phyloP scores from a whole-genome alignment of 768 basidiomycete species.

The Amanita phalloides region DNA sequence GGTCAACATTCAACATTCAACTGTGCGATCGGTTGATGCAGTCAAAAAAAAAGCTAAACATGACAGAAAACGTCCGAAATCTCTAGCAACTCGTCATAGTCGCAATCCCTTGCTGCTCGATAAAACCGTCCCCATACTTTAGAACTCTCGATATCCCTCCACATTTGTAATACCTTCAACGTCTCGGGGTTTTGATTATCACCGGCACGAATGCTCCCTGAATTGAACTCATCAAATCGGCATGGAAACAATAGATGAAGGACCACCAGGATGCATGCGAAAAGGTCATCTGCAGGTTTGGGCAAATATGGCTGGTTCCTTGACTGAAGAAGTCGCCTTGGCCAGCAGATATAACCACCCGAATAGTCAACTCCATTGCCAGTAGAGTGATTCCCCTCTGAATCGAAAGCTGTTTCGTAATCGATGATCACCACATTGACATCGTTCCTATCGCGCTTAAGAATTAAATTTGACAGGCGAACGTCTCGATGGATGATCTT shows the following conservation, averaged over 20 bases:
- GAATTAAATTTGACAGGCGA: no score
- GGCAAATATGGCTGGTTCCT: no score
- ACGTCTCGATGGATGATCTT: no score
- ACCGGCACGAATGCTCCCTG: neutral
- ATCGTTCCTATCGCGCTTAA: neutral
- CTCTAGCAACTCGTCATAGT: neutral
- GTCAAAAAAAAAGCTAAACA: no score
- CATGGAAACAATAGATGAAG: neutral
- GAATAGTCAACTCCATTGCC: neutral
- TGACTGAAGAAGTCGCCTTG: no score
- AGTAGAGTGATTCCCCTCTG: neutral
- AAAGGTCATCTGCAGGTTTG: no score
- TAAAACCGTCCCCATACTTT: neutral
- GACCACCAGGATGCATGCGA: no score
- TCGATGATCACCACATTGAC: neutral
- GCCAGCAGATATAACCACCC: no score
- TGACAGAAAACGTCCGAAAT: no score
- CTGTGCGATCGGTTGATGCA: no score
- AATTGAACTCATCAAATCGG: neutral
- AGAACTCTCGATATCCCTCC: neutral
- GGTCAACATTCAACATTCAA: no score
- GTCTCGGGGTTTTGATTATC: neutral
- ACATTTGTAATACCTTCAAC: no score
- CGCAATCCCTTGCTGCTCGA: neutral
- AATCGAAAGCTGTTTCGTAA: neutral